Percentiles rank a stretch among this genome's conserved stretches.
phyloP scores from a whole-genome alignment of 257 asterid species.

The Agastache rugosa region DNA sequence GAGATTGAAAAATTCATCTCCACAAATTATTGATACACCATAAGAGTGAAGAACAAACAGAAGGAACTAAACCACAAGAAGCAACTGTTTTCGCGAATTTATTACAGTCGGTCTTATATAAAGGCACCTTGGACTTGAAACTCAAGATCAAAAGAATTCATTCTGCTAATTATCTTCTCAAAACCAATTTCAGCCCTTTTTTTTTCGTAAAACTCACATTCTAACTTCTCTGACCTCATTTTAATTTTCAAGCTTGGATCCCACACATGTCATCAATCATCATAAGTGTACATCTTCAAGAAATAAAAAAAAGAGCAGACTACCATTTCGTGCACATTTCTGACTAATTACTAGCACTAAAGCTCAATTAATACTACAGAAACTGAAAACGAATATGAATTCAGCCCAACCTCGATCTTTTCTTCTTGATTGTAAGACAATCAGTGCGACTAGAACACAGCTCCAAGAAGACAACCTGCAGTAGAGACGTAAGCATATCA shows the following conservation, averaged over 20 bases:
- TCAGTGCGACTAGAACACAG: conserved; percentile 76
- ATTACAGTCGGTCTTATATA: no score
- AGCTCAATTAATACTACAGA: not conserved
- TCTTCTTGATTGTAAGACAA: conserved; percentile 68
- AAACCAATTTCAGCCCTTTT: not conserved
- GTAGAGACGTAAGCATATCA: not conserved
- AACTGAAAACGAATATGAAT: not conserved
- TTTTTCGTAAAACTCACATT: conserved; percentile 5
- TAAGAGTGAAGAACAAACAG: not conserved
- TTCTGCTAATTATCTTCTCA: not conserved
- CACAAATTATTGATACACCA: no score
- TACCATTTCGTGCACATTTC: not conserved
- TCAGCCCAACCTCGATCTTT: conserved; percentile 64
- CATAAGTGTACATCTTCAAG: conserved; percentile 10
- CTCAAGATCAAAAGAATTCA: not conserved
- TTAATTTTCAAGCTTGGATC: not conserved
- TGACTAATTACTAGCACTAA: conserved; percentile 12
- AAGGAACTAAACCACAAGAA: no score
- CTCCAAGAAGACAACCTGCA: conserved; percentile 88
- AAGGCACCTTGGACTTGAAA: not conserved
- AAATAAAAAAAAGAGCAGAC: not conserved
- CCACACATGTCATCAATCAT: no score
- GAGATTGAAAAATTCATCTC: no score
- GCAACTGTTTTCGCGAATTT: no score
- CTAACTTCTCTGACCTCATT: not conserved